These are phyloP conservation scores for Claviceps sp. DNA, from an alignment of 2,329 filamentous ascomycete species.

Conservation along the genomic window DNA sequence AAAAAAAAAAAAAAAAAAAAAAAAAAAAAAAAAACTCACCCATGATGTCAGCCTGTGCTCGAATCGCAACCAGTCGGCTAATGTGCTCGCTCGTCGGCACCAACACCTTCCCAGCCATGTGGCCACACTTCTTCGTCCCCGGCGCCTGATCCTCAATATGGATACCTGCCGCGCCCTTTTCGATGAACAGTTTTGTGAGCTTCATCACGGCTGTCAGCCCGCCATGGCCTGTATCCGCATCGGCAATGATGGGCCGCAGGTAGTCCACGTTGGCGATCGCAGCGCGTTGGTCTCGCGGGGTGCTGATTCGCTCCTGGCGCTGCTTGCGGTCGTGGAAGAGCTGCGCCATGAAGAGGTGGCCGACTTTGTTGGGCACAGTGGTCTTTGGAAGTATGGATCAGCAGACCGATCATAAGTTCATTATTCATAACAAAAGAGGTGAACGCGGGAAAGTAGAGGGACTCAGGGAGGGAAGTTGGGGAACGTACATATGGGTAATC, in stretches of 20 bases:
- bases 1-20: no score
- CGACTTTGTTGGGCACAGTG: slow-evolving; percentile 95
- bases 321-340: slow-evolving; percentile 99
- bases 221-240: slow-evolving; percentile 94
- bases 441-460: neutral
- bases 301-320: slow-evolving; percentile 79
- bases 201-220: slow-evolving; percentile 99
- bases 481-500: slow-evolving; percentile 77
- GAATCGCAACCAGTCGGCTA: slow-evolving; percentile 90
- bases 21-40: slow-evolving; percentile 40
- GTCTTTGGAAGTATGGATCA: slow-evolving; percentile 39
- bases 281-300: slow-evolving; percentile 56
- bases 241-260: slow-evolving; percentile 87
- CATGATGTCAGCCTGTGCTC: slow-evolving; percentile 98
- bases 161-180: slow-evolving; percentile 92
- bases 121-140: slow-evolving; percentile 97
- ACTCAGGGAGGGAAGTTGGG: neutral
- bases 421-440: neutral
- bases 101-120: slow-evolving; percentile 97
- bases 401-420: neutral
- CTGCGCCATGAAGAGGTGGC: slow-evolving; percentile 95
- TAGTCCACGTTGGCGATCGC: slow-evolving; percentile 78
- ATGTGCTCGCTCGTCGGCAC: slow-evolving; percentile 97
- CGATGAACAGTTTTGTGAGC: slow-evolving; percentile 92
- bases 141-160: slow-evolving; percentile 98